Conservation (phyloP, 2,329 filamentous ascomycete species). For the Alternaria infectoria region DNA sequence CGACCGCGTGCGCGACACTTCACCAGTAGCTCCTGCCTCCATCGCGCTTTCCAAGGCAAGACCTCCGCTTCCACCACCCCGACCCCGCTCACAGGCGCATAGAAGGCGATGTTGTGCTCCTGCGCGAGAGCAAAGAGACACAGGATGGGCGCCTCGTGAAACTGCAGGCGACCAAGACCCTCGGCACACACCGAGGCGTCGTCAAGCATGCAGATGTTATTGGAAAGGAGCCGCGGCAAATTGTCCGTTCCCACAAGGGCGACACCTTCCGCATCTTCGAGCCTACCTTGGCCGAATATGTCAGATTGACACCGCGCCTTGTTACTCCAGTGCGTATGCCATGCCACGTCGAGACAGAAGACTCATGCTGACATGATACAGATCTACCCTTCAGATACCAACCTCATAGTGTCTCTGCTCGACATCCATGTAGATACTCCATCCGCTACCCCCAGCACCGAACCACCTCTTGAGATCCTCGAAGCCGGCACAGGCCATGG, state of each 20-base stretch:
- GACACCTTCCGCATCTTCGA: constrained; percentile 63
- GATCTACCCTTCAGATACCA: constrained; percentile 78
- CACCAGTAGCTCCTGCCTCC: constrained; percentile 21
- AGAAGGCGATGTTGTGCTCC: constrained; percentile 51
- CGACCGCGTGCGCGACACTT: constrained; percentile 21
- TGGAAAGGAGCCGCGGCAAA: constrained; percentile 65
- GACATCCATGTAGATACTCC: constrained; percentile 68
- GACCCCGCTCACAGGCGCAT: constrained; percentile 19
- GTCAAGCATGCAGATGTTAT: constrained; percentile 66
- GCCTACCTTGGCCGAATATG: constrained; percentile 76
- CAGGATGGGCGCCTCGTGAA: constrained; percentile 49
- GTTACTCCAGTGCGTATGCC: constrained; percentile 72
- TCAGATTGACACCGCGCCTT: constrained; percentile 68
- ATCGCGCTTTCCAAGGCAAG: constrained; percentile 41
- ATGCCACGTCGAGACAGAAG: background rate
- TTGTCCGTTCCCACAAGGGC: constrained; percentile 63
- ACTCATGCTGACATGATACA: constrained; percentile 40
- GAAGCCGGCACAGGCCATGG: constrained; percentile 89
- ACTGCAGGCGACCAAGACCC: constrained; percentile 43
- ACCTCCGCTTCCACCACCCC: background rate
- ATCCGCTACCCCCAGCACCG: constrained; percentile 39
- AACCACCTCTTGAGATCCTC: constrained; percentile 71
- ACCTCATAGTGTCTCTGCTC: constrained; percentile 75
- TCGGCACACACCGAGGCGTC: constrained; percentile 55
- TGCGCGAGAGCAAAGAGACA: constrained; percentile 49